A percentile compares a stretch with the other conserved stretches of the same genome.
Conservation (phyloP, 768 basidiomycete genomes). For the Boletus subparvulus region DNA sequence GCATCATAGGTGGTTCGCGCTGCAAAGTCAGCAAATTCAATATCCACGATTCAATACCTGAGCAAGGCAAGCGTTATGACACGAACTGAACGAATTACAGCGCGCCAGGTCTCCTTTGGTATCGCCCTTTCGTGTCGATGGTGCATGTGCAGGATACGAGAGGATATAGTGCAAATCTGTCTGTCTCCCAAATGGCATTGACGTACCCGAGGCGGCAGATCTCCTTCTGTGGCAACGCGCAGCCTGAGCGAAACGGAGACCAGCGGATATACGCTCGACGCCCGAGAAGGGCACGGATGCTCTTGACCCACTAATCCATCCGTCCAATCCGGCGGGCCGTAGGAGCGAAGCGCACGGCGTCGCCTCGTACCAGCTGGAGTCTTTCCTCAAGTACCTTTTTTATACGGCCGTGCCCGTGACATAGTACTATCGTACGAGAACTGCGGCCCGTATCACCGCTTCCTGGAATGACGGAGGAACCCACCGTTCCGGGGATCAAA, state of each 20-base stretch:
- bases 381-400: slow-evolving; percentile 6
- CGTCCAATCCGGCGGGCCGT: slow-evolving; percentile 3
- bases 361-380: slow-evolving; percentile 2
- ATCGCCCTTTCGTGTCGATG: background rate
- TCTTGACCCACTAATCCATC: slow-evolving; percentile 1
- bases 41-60: background rate
- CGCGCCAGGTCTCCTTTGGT: background rate
- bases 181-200: background rate
- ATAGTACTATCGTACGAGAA: slow-evolving; percentile 9
- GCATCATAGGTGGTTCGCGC: background rate
- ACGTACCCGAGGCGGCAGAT: background rate
- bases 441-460: slow-evolving; percentile 1
- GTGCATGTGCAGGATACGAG: background rate
- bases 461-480: slow-evolving; percentile 11
- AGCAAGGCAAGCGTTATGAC: background rate
- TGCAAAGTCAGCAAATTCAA: background rate
- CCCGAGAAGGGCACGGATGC: background rate
- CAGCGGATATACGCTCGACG: background rate
- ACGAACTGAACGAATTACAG: background rate
- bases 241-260: background rate
- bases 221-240: slow-evolving; percentile 1
- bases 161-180: background rate
- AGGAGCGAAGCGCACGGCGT: slow-evolving; percentile 4
- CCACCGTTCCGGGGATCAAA: slow-evolving; percentile 1
- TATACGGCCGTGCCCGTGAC: slow-evolving; percentile 5